A percentile compares a stretch with the other conserved stretches of the same genome.
These are phyloP conservation scores for Quercus phellos DNA, from an alignment of 331 rosid species.

Conservation along the genomic window DNA sequence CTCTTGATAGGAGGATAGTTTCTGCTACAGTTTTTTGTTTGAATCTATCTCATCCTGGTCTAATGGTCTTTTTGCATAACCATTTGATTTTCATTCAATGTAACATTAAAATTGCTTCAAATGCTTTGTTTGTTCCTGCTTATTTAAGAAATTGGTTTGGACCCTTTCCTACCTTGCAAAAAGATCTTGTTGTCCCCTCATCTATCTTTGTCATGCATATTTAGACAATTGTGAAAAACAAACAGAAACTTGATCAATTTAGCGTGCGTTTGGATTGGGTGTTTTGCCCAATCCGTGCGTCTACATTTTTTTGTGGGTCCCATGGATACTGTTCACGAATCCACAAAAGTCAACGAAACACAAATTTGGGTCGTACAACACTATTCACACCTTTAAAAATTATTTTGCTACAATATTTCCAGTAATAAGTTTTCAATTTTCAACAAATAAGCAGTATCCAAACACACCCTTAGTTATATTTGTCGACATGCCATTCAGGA, in stretches of 20 bases:
- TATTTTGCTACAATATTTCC: too few species aligned
- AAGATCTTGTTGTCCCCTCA: neutral
- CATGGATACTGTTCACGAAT: too few species aligned
- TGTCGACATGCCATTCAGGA: constrained; percentile 45
- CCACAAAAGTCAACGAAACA: too few species aligned
- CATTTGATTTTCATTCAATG: neutral
- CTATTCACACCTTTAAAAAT: too few species aligned
- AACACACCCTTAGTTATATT: neutral
- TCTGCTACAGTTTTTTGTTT: neutral
- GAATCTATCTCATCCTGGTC: neutral
- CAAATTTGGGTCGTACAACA: too few species aligned
- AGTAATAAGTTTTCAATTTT: too few species aligned
- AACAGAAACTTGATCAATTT: neutral
- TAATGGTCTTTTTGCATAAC: neutral
- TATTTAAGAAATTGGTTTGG: neutral
- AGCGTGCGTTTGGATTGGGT: too few species aligned
- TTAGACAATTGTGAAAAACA: neutral
- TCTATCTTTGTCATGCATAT: neutral
- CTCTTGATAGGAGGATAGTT: neutral
- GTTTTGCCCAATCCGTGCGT: too few species aligned
- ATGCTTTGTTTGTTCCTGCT: neutral
- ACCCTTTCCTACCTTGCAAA: neutral
- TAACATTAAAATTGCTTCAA: neutral
- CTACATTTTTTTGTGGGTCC: too few species aligned
- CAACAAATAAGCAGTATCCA: too few species aligned